Percentiles rank a stretch among this genome's conserved stretches.
Conservation (phyloP, 2,329 filamentous ascomycete genomes). For the Neospermospora avenae region DNA sequence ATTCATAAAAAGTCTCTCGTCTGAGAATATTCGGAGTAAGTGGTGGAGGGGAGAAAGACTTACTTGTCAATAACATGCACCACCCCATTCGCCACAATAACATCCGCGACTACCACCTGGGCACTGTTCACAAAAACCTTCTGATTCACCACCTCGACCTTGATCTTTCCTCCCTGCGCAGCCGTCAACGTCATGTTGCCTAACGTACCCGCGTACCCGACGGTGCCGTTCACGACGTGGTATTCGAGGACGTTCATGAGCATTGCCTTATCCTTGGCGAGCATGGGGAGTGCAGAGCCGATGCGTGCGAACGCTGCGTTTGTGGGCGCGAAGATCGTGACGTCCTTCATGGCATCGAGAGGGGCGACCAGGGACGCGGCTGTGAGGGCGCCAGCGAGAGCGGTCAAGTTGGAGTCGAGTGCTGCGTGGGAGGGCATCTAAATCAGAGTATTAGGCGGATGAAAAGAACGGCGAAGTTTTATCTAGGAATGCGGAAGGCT, state of each 20-base stretch:
- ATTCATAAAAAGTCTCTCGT: not conserved
- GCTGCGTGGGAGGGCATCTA: conserved; percentile 34
- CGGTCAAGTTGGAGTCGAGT: conserved; percentile 36
- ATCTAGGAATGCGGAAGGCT: not conserved
- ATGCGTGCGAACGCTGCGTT: conserved; percentile 36
- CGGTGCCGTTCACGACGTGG: conserved; percentile 33
- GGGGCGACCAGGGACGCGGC: conserved; percentile 33
- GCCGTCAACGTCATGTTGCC: conserved; percentile 27
- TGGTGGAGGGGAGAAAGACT: conserved; percentile 26
- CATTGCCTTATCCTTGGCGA: conserved; percentile 24
- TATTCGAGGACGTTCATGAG: conserved; percentile 30
- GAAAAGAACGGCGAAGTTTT: not conserved
- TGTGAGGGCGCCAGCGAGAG: conserved; percentile 34
- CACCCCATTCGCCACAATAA: conserved; percentile 37
- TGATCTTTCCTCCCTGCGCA: conserved; percentile 29
- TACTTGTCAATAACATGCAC: conserved; percentile 43
- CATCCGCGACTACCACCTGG: conserved; percentile 36
- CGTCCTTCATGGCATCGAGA: conserved; percentile 42
- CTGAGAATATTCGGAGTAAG: not conserved
- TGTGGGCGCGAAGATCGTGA: conserved; percentile 45
- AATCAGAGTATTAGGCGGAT: not conserved
- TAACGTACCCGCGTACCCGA: conserved; percentile 27
- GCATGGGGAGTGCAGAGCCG: conserved; percentile 28
- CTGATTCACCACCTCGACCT: conserved; percentile 34
- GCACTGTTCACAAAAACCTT: conserved; percentile 39